Evolutionary conservation across 306 rosid genomes (phyloP).

Genomic region (Cicer pinnatifidum): DNA sequence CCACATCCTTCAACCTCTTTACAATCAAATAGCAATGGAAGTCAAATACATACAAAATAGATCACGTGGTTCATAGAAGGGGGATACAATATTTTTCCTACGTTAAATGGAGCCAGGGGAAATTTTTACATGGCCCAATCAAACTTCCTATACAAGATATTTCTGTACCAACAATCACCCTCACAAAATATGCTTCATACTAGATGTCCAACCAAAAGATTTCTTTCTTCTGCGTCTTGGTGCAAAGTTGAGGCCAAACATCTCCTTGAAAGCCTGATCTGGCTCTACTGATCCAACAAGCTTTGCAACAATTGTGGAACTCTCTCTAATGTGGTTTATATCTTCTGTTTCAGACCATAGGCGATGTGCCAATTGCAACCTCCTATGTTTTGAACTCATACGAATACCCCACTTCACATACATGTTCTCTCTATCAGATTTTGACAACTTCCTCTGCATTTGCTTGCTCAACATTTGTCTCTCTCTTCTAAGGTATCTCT

Average conservation of each 20-base stretch:
- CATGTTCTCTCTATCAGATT: conserved; percentile 66
- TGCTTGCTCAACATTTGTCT: conserved; percentile 80
- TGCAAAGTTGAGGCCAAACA: conserved; percentile 91
- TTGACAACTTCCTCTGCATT: conserved; percentile 67
- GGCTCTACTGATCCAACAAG: conserved; percentile 75
- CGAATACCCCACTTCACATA: conserved; percentile 75
- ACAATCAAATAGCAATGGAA: conserved; percentile 47
- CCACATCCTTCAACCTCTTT: conserved; percentile 39
- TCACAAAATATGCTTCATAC: conserved; percentile 54
- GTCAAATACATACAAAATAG: conserved; percentile 23
- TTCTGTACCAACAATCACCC: conserved; percentile 16
- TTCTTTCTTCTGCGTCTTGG: conserved; percentile 51
- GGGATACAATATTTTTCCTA: conserved; percentile 34
- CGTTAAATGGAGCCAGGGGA: conserved; percentile 40
- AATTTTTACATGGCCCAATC: conserved; percentile 40
- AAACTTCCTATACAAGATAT: conserved; percentile 35
- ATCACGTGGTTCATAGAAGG: conserved; percentile 16
- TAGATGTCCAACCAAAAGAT: conserved; percentile 56
- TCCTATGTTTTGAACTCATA: conserved; percentile 63
- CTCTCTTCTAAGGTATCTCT: conserved; percentile 61
- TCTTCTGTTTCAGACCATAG: conserved; percentile 64
- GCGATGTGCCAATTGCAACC: conserved; percentile 70
- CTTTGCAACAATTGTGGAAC: conserved; percentile 76
- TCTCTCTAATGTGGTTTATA: conserved; percentile 61
- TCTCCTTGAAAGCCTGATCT: conserved; percentile 89